Conservation (phyloP, 306 rosid genomes). For the Vigna hirtella region DNA sequence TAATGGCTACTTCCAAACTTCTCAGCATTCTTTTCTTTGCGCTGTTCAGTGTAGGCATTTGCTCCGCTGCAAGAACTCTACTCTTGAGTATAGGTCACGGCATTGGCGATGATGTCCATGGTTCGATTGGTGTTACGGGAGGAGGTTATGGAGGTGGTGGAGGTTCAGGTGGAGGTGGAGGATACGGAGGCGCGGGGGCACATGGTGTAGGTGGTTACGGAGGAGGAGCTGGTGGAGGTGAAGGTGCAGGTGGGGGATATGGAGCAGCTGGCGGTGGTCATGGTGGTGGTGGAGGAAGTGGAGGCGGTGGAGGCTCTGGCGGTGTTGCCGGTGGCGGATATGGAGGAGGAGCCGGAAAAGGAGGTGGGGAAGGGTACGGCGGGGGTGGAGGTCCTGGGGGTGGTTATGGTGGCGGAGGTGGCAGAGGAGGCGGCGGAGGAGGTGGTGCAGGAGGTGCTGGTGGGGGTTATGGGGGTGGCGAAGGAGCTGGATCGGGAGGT, state of each 20-base stretch:
- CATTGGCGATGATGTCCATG: conserved; percentile 34
- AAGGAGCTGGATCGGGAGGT: conserved; percentile 23
- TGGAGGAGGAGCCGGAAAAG: conserved; percentile 49
- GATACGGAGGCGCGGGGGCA: conserved; percentile 45
- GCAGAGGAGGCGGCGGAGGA: conserved; percentile 42
- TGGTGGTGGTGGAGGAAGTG: conserved; percentile 49
- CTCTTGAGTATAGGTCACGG: conserved; percentile 31
- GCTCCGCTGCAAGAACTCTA: conserved; percentile 62
- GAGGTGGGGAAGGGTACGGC: conserved; percentile 57
- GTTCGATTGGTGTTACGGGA: neutral
- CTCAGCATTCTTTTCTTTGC: conserved; percentile 42
- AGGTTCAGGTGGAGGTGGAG: conserved; percentile 34
- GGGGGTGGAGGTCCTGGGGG: conserved; percentile 35
- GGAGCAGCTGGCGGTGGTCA: conserved; percentile 44
- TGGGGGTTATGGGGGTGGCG: conserved; percentile 44
- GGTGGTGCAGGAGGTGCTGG: conserved; percentile 46
- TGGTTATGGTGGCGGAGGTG: conserved; percentile 46
- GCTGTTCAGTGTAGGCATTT: conserved; percentile 49
- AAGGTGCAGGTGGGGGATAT: conserved; percentile 51
- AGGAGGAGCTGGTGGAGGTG: conserved; percentile 59
- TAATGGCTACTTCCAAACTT: conserved; percentile 48
- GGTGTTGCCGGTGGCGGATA: conserved; percentile 46
- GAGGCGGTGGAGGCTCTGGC: conserved; percentile 50
- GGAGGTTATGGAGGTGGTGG: conserved; percentile 51
- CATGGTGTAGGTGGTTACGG: conserved; percentile 52